phyloP scores from a whole-genome alignment of 139 green algal genomes.

The Microglena sp. region DNA sequence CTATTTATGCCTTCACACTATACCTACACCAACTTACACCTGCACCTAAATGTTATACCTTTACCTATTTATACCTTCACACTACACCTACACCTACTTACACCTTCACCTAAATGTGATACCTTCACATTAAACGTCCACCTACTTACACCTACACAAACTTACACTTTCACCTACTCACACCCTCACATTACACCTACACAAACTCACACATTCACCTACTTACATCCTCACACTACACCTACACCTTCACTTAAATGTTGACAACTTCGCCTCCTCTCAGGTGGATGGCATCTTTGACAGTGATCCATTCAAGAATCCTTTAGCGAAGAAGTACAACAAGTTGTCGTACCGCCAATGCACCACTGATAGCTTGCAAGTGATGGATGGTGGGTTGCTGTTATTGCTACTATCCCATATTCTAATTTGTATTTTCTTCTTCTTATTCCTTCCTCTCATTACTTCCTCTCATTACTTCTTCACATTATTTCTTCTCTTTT shows the following conservation, averaged over 20 bases:
- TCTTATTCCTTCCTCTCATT: no score
- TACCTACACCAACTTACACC: no score
- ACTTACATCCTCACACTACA: neutral
- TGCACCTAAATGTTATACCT: no score
- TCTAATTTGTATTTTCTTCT: no score
- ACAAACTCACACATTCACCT: neutral
- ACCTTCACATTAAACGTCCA: no score
- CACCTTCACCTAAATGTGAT: no score
- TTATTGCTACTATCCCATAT: no score
- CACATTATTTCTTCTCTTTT: no score
- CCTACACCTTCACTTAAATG: neutral
- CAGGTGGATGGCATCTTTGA: slow-evolving; percentile 97
- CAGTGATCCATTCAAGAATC: slow-evolving; percentile 72
- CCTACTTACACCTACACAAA: neutral
- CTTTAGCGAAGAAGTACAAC: slow-evolving; percentile 56
- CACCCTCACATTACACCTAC: neutral
- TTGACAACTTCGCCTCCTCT: slow-evolving; percentile 33
- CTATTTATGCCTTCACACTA: no score
- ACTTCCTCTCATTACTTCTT: no score
- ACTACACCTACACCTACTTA: no score
- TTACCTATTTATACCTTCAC: no score
- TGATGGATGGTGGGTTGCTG: slow-evolving; percentile 18
- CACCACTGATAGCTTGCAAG: slow-evolving; percentile 3
- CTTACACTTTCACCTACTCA: neutral
- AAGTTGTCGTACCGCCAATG: slow-evolving; percentile 33